Percentiles rank a stretch among this genome's conserved stretches.
These are phyloP conservation scores for Microdochium paspali DNA, from an alignment of 2,329 filamentous ascomycete species.

Conservation along the genomic window DNA sequence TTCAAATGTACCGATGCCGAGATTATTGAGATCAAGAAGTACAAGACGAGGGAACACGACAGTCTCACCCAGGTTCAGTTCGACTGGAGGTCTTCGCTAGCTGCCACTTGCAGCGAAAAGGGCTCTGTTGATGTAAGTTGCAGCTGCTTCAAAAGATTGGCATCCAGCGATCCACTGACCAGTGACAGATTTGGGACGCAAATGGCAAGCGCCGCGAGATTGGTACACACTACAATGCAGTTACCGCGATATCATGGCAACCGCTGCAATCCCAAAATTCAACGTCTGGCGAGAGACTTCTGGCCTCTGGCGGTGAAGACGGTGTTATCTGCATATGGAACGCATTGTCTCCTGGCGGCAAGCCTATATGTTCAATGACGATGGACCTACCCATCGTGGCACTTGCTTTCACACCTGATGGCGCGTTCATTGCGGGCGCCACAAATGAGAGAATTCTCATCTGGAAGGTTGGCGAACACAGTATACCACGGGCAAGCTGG, in stretches of 20 bases:
- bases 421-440: conserved; percentile 52
- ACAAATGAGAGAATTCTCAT: conserved; percentile 50
- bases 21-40: conserved; percentile 37
- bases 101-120: conserved; percentile 50
- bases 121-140: conserved; percentile 49
- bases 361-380: conserved; percentile 49
- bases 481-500: conserved; percentile 52
- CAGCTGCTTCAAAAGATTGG: background rate
- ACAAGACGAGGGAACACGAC: conserved; percentile 43
- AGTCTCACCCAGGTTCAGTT: conserved; percentile 46
- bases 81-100: conserved; percentile 41
- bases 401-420: conserved; percentile 54
- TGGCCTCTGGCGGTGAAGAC: conserved; percentile 54
- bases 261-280: conserved; percentile 30
- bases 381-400: conserved; percentile 50
- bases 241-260: conserved; percentile 53
- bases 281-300: conserved; percentile 40
- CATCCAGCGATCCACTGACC: conserved; percentile 6
- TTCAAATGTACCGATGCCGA: conserved; percentile 35
- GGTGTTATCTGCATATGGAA: conserved; percentile 56
- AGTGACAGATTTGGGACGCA: conserved; percentile 43
- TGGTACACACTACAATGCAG: conserved; percentile 46
- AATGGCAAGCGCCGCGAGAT: conserved; percentile 44
- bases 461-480: conserved; percentile 53
- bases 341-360: conserved; percentile 41